These are phyloP conservation scores for Verticillium nubilum DNA, from an alignment of 2,329 filamentous ascomycete species.

Conservation along the genomic window DNA sequence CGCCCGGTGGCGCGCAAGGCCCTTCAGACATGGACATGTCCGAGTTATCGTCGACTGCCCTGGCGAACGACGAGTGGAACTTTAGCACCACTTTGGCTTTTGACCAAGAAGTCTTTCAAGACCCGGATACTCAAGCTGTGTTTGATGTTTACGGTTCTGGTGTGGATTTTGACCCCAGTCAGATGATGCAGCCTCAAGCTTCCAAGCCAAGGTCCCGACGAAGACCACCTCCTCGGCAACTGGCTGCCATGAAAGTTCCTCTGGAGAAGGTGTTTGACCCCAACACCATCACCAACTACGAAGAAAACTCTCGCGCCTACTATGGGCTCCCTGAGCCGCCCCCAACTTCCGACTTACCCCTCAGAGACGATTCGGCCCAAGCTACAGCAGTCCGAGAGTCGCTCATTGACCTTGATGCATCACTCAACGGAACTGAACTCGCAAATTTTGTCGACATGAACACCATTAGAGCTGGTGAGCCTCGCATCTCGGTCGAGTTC, in stretches of 20 bases:
- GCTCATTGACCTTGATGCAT: conserved; percentile 59
- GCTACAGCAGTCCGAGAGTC: conserved; percentile 52
- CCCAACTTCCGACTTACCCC: conserved; percentile 49
- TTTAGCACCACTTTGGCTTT: conserved; percentile 63
- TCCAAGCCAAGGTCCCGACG: conserved; percentile 45
- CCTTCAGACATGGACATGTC: conserved; percentile 27
- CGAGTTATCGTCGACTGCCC: conserved; percentile 35
- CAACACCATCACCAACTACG: conserved; percentile 59
- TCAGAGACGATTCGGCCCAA: conserved; percentile 49
- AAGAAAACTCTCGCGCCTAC: conserved; percentile 57
- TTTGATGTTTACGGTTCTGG: conserved; percentile 55
- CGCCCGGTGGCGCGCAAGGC: conserved; percentile 51
- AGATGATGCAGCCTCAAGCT: conserved; percentile 42
- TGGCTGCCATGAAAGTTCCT: conserved; percentile 52
- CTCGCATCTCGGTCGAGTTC: conserved; percentile 43
- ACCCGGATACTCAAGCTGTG: conserved; percentile 51
- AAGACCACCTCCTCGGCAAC: conserved; percentile 50
- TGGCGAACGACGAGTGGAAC: conserved; percentile 59
- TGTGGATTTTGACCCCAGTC: conserved; percentile 46
- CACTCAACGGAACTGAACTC: conserved; percentile 48
- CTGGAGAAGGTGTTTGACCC: conserved; percentile 63
- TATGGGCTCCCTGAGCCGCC: conserved; percentile 44
- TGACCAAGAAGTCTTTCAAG: conserved; percentile 49
- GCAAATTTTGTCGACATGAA: conserved; percentile 57
- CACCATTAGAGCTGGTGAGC: conserved; percentile 48